These are phyloP conservation scores for Colletotrichum liaoningense DNA, from an alignment of 2,329 filamentous ascomycete genomes.

Conservation along the genomic window DNA sequence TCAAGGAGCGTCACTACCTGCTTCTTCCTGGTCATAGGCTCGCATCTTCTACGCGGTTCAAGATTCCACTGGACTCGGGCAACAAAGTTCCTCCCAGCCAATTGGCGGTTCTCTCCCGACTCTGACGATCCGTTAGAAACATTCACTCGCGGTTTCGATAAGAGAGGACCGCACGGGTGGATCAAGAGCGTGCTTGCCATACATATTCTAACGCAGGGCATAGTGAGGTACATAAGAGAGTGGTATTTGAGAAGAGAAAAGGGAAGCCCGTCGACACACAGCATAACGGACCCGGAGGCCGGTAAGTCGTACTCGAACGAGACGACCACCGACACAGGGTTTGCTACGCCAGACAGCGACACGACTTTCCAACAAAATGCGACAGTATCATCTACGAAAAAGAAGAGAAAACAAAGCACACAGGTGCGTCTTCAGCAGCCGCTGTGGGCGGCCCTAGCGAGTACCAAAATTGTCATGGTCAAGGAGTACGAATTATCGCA, in stretches of 20 bases:
- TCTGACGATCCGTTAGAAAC: conserved; percentile 61
- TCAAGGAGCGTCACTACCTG: conserved; percentile 79
- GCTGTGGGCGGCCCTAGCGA: conserved; percentile 93
- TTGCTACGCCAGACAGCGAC: conserved; percentile 66
- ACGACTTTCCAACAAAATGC: conserved; percentile 65
- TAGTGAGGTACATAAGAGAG: conserved; percentile 77
- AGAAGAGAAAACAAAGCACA: conserved; percentile 89
- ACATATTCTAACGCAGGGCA: conserved; percentile 79
- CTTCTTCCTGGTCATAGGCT: conserved; percentile 72
- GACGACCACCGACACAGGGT: conserved; percentile 55
- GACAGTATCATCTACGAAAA: conserved; percentile 74
- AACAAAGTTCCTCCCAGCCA: conserved; percentile 58
- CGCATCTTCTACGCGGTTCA: conserved; percentile 64
- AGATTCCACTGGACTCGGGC: conserved; percentile 60
- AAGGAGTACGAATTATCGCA: conserved; percentile 90
- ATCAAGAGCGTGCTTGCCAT: conserved; percentile 77
- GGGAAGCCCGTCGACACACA: conserved; percentile 60
- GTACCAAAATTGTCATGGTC: conserved; percentile 95
- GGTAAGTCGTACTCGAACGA: conserved; percentile 58
- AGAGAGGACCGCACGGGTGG: conserved; percentile 72
- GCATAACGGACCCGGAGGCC: conserved; percentile 71
- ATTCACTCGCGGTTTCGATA: conserved; percentile 61
- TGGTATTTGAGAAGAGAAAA: conserved; percentile 74
- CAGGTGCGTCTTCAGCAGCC: conserved; percentile 92
- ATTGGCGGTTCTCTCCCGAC: conserved; percentile 57